phyloP scores from a whole-genome alignment of 1,284 basidiomycete species.

The Pterula multifida region DNA sequence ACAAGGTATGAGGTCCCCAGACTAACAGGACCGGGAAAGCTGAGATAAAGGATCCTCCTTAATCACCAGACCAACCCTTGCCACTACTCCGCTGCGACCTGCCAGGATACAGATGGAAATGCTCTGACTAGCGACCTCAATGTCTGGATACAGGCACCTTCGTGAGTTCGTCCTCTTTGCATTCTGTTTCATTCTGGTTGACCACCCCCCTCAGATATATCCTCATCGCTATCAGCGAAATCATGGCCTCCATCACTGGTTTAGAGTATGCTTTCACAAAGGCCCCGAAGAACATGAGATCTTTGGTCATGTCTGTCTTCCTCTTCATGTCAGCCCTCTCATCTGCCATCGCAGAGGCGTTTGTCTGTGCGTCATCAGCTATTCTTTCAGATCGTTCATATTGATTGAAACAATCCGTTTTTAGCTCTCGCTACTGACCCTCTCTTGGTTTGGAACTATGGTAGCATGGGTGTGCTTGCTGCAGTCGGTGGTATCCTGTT shows the following conservation, averaged over 20 bases:
- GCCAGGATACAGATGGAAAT: slow-evolving; percentile 25
- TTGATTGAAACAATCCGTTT: slow-evolving; percentile 17
- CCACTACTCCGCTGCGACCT: slow-evolving; percentile 40
- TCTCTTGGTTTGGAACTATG: slow-evolving; percentile 44
- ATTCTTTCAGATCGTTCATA: slow-evolving; percentile 19
- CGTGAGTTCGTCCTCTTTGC: slow-evolving; percentile 22
- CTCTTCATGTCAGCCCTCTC: slow-evolving; percentile 60
- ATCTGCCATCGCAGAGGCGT: slow-evolving; percentile 58
- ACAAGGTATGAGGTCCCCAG: slow-evolving; percentile 41
- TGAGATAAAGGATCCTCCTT: too few species aligned
- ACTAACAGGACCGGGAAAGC: too few species aligned
- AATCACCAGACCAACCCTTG: slow-evolving; percentile 52
- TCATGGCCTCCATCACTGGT: slow-evolving; percentile 78
- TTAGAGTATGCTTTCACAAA: slow-evolving; percentile 88
- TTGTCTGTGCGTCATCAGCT: slow-evolving; percentile 46
- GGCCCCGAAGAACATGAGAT: slow-evolving; percentile 72
- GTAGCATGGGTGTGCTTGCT: slow-evolving; percentile 30
- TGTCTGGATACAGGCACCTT: slow-evolving; percentile 67
- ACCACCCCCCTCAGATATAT: slow-evolving; percentile 29
- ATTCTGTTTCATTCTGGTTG: background rate
- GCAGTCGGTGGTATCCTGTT: slow-evolving; percentile 32
- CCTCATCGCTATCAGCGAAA: slow-evolving; percentile 62
- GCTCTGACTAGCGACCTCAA: slow-evolving; percentile 39
- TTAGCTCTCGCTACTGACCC: slow-evolving; percentile 38
- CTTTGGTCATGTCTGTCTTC: slow-evolving; percentile 64